These are phyloP conservation scores for Populus tomentosa DNA, from an alignment of 441 rosid genomes.

Conservation along the genomic window DNA sequence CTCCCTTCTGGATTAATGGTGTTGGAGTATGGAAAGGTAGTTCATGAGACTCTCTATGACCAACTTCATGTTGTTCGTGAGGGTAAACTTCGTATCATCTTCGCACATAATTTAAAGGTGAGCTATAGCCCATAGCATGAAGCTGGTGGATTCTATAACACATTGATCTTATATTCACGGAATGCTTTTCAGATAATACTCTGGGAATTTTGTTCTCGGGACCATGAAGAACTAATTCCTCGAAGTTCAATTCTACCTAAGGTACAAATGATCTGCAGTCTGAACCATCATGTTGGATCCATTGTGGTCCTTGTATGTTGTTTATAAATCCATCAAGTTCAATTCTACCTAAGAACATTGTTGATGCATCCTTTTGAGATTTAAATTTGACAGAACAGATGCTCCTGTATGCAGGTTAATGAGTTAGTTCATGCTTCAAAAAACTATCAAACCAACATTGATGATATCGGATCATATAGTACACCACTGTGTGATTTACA, in stretches of 20 bases:
- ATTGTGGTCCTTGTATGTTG: neutral
- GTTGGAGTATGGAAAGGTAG: slow-evolving; percentile 75
- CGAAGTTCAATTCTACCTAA: slow-evolving; percentile 76
- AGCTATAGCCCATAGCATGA: neutral
- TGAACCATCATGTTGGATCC: neutral
- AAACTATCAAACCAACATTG: slow-evolving; percentile 66
- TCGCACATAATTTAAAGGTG: slow-evolving; percentile 80
- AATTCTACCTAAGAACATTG: neutral
- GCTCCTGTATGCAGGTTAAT: slow-evolving; percentile 52
- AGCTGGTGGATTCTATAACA: slow-evolving; percentile 2
- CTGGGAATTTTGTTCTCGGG: slow-evolving; percentile 89
- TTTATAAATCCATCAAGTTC: neutral
- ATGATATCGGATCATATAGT: slow-evolving; percentile 71
- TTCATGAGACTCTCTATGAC: slow-evolving; percentile 83
- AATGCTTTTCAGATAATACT: slow-evolving; percentile 53
- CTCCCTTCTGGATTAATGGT: slow-evolving; percentile 63
- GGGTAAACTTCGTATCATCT: slow-evolving; percentile 80
- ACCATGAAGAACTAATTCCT: slow-evolving; percentile 84
- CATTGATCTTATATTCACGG: slow-evolving; percentile 6
- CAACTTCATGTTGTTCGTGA: slow-evolving; percentile 81
- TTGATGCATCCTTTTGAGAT: neutral
- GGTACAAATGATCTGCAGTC: slow-evolving; percentile 31
- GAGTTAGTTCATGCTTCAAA: slow-evolving; percentile 76
- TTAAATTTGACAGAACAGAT: neutral
- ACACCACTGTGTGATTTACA: slow-evolving; percentile 64